Percentiles rank a stretch among this genome's conserved stretches.
Conservation (phyloP, 352 stramenopile genomes). For the Phytophthora citrophthora region DNA sequence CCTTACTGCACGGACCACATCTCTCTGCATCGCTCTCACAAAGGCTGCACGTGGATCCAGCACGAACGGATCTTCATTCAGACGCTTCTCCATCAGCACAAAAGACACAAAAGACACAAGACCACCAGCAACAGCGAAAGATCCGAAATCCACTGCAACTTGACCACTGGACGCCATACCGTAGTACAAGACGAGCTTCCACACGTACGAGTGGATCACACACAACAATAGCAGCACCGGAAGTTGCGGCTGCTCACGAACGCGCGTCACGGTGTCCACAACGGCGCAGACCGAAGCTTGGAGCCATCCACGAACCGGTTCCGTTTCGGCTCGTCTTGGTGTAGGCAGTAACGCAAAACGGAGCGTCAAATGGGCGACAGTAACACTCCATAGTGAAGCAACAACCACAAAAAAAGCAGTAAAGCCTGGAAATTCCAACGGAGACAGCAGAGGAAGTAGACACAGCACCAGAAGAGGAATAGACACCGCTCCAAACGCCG, state of each 20-base stretch:
- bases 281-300: slow-evolving; percentile 46
- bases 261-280: slow-evolving; percentile 36
- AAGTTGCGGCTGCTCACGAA: slow-evolving; percentile 56
- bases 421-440: slow-evolving; percentile 39
- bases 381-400: slow-evolving; percentile 13
- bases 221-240: slow-evolving; percentile 48
- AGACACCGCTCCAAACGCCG: slow-evolving; percentile 18
- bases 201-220: slow-evolving; percentile 55
- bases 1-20: slow-evolving; percentile 50
- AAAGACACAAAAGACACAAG: slow-evolving; percentile 55
- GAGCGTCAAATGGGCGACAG: slow-evolving; percentile 44
- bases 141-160: slow-evolving; percentile 32
- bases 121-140: slow-evolving; percentile 46
- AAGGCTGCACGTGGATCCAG: slow-evolving; percentile 54
- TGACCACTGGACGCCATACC: slow-evolving; percentile 22
- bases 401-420: slow-evolving; percentile 30
- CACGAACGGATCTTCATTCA: slow-evolving; percentile 57
- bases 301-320: slow-evolving; percentile 32
- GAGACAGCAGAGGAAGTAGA: slow-evolving; percentile 39
- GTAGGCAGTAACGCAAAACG: slow-evolving; percentile 55
- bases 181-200: slow-evolving; percentile 55
- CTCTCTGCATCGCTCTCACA: slow-evolving; percentile 40
- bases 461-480: slow-evolving; percentile 37
- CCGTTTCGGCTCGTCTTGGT: slow-evolving; percentile 27
- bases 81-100: slow-evolving; percentile 45